Conservation (phyloP, 2,329 filamentous ascomycete genomes). For the Cordyceps cicadae region DNA sequence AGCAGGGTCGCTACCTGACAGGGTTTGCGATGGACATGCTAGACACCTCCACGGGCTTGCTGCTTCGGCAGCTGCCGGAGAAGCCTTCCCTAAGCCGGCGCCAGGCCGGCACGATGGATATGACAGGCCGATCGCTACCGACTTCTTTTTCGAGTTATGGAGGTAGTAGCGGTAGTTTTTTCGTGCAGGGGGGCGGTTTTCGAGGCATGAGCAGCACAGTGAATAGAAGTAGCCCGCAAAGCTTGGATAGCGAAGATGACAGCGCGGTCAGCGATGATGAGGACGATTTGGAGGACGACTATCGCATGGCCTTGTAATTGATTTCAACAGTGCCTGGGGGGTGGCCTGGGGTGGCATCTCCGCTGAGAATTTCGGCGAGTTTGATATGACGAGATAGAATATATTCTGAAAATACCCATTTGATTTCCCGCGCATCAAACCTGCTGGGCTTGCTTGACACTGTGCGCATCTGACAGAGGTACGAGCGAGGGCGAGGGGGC, state of each 20-base stretch:
- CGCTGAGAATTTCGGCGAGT: background rate
- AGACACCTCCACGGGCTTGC: constrained; percentile 60
- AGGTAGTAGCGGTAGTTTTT: constrained; percentile 8
- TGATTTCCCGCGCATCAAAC: background rate
- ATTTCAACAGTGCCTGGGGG: background rate
- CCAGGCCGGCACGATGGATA: constrained; percentile 38
- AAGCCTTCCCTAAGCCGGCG: constrained; percentile 55
- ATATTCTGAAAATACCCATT: constrained; percentile 8
- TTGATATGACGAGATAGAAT: background rate
- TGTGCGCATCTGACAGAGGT: background rate
- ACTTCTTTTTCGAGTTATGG: constrained; percentile 25
- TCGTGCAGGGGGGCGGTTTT: constrained; percentile 32
- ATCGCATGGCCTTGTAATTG: background rate
- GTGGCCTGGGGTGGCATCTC: background rate
- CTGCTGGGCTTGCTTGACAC: background rate
- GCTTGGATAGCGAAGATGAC: constrained; percentile 44
- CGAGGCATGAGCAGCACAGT: constrained; percentile 28
- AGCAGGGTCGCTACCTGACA: constrained; percentile 49
- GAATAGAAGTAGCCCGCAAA: constrained; percentile 35
- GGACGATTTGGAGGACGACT: constrained; percentile 46
- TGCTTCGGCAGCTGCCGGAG: constrained; percentile 61
- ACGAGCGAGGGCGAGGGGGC: no score
- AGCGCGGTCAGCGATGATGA: constrained; percentile 41
- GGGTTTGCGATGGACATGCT: constrained; percentile 72
- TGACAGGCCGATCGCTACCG: constrained; percentile 27